These are phyloP conservation scores for Stropharia rugosoannulata DNA, from an alignment of 768 basidiomycete genomes.

Conservation along the genomic window DNA sequence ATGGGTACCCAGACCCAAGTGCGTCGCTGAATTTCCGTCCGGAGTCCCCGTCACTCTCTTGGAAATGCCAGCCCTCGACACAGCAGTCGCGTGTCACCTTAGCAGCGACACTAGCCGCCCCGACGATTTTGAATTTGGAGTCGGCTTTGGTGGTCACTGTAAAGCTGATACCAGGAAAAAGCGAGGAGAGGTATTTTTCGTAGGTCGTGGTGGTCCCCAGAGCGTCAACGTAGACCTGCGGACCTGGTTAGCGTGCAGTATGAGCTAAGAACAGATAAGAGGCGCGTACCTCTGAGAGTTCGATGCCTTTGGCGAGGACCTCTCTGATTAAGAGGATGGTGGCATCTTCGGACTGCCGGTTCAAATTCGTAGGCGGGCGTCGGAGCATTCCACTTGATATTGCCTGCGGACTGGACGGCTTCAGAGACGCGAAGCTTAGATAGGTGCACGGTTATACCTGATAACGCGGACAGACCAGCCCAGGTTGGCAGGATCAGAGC, in stretches of 20 bases:
- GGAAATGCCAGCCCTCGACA: constrained; percentile 82
- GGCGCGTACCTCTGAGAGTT: constrained; percentile 67
- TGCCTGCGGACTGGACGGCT: constrained; percentile 68
- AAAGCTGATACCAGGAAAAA: constrained; percentile 84
- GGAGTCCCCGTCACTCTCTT: constrained; percentile 46
- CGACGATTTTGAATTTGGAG: constrained; percentile 94
- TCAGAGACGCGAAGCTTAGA: not conserved
- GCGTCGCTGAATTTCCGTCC: constrained; percentile 28
- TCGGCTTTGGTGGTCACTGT: constrained; percentile 94
- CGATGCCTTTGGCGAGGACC: constrained; percentile 77
- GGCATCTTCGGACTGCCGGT: constrained; percentile 85
- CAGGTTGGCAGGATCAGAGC: constrained; percentile 67
- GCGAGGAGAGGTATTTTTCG: constrained; percentile 73
- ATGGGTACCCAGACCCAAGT: constrained; percentile 89
- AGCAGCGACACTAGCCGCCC: constrained; percentile 96
- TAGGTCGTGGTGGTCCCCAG: constrained; percentile 87
- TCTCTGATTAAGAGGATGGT: constrained; percentile 87
- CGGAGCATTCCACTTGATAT: constrained; percentile 92
- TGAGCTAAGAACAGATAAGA: not conserved
- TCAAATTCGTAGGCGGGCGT: constrained; percentile 81
- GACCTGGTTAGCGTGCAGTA: not conserved
- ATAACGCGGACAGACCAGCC: constrained; percentile 84
- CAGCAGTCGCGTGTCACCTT: constrained; percentile 95
- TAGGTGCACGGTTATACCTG: constrained; percentile 37
- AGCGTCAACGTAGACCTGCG: constrained; percentile 91